A percentile compares a stretch with the other conserved stretches of the same genome.
Conservation (phyloP, 73 alveolate genomes). For the Paramecium sexaurelia region DNA sequence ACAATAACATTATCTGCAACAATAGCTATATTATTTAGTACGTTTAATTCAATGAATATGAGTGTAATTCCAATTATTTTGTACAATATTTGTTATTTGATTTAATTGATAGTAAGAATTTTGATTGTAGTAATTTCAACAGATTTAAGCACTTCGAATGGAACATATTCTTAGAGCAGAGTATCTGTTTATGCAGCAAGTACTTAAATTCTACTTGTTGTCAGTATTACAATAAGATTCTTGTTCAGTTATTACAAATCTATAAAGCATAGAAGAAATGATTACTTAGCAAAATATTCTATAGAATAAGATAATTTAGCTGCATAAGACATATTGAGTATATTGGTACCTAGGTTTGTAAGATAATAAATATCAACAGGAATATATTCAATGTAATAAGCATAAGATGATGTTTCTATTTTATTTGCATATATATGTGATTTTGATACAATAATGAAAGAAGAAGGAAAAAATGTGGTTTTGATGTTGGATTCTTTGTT, state of each 20-base stretch:
- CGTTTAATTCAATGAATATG: conserved; percentile 49
- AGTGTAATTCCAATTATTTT: conserved; percentile 37
- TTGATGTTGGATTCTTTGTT: conserved; percentile 58
- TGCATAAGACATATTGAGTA: conserved; percentile 44
- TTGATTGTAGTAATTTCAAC: background rate
- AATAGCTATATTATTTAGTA: background rate
- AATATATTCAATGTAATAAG: conserved; percentile 56
- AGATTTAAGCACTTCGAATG: background rate
- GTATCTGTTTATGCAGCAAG: conserved; percentile 42
- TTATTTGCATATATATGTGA: conserved; percentile 64
- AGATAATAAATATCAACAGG: conserved; percentile 47
- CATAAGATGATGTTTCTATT: conserved; percentile 66
- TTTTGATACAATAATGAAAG: conserved; percentile 60
- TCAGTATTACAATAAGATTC: conserved; percentile 14
- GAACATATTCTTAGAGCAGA: conserved; percentile 4
- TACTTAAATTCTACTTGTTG: background rate
- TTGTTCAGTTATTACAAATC: conserved; percentile 35
- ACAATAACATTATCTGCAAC: conserved; percentile 6
- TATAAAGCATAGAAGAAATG: conserved; percentile 36
- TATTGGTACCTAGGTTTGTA: conserved; percentile 65
- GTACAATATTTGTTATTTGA: background rate
- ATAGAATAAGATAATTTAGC: conserved; percentile 50
- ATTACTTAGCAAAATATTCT: conserved; percentile 34
- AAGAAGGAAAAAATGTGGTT: conserved; percentile 59
- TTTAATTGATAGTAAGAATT: background rate